Evolutionary conservation across 1,284 basidiomycete species (phyloP).

Genomic region (Melampsora occidentalis): DNA sequence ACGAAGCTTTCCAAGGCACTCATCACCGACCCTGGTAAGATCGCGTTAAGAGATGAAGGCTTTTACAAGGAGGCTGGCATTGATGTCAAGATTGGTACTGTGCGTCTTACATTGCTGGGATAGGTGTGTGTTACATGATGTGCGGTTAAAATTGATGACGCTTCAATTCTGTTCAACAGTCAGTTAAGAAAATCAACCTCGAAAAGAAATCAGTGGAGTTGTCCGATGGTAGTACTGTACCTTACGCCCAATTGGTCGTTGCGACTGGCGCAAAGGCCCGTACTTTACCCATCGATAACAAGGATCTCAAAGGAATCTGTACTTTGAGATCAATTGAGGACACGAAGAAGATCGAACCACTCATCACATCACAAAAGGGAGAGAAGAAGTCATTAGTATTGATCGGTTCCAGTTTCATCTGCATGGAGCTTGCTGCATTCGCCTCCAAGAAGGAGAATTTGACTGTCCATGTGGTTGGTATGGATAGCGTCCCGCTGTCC

Average conservation of each 20-base stretch:
- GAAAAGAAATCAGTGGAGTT: conserved; percentile 45
- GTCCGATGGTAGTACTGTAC: conserved; percentile 50
- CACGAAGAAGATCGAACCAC: conserved; percentile 60
- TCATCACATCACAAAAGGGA: conserved; percentile 28
- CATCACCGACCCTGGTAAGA: conserved; percentile 70
- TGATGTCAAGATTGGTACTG: conserved; percentile 65
- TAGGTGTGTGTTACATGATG: neutral
- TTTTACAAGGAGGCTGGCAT: conserved; percentile 77
- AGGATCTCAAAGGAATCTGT: conserved; percentile 72
- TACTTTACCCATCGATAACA: conserved; percentile 70
- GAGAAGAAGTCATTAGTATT: conserved; percentile 66
- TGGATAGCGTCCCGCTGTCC: conserved; percentile 80
- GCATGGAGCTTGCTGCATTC: conserved; percentile 82
- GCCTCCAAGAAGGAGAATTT: conserved; percentile 64
- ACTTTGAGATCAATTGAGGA: conserved; percentile 72
- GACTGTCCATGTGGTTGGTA: conserved; percentile 77
- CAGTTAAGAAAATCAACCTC: conserved; percentile 62
- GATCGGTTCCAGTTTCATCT: conserved; percentile 88
- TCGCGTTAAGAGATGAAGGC: conserved; percentile 67
- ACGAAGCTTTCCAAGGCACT: conserved; percentile 88
- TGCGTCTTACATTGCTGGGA: neutral
- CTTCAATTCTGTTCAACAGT: conserved; percentile 56
- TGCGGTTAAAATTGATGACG: neutral
- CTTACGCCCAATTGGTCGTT: conserved; percentile 55
- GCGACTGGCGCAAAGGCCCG: conserved; percentile 55